A percentile compares a stretch with the other conserved stretches of the same genome.
These are phyloP conservation scores for Oidiodendron maius DNA, from an alignment of 495 filamentous ascomycete species.

Conservation along the genomic window DNA sequence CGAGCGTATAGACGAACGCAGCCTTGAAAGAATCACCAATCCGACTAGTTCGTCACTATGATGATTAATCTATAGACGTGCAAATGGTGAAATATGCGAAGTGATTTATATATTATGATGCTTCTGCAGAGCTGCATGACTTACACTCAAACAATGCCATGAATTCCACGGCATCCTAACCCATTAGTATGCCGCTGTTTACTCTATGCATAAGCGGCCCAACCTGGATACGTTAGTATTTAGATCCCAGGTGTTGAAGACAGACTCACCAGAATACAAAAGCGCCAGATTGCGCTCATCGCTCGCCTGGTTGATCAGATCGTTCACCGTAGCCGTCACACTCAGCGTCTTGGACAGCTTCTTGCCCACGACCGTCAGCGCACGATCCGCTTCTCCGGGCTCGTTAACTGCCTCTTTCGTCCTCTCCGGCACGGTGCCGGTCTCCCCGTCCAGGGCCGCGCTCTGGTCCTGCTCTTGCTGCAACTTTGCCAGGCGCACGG, in stretches of 20 bases:
- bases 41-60: too few species aligned
- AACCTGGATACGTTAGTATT: conserved; percentile 35
- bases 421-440: conserved; percentile 24
- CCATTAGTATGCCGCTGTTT: too few species aligned
- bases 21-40: too few species aligned
- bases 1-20: too few species aligned
- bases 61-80: too few species aligned
- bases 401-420: conserved; percentile 53
- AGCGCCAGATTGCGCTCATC: conserved; percentile 91
- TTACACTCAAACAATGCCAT: too few species aligned
- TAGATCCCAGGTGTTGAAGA: not conserved
- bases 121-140: too few species aligned
- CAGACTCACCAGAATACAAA: conserved; percentile 72
- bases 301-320: conserved; percentile 90
- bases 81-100: too few species aligned
- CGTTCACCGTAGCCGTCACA: conserved; percentile 91
- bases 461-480: conserved; percentile 46
- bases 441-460: conserved; percentile 27
- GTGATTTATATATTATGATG: too few species aligned
- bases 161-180: too few species aligned
- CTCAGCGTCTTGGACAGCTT: conserved; percentile 91
- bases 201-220: conserved; percentile 63
- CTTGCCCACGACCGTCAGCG: conserved; percentile 86
- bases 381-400: conserved; percentile 85
- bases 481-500: conserved; percentile 63